Conservation (phyloP, 805 yeast genomes). For the Debaryomyces maramus region DNA sequence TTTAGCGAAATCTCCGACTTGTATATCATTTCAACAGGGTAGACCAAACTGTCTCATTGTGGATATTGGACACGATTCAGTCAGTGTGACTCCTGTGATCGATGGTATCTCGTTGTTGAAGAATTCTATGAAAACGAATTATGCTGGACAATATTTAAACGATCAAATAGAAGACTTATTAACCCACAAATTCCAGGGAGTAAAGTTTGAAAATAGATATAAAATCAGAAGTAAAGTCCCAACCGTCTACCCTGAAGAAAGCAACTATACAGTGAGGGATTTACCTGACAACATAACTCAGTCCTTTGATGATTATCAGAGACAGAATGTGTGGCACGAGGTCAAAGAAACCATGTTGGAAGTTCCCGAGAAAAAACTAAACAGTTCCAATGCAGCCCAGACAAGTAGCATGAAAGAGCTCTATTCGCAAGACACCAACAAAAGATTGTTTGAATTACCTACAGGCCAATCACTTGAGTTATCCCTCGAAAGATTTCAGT, state of each 20-base stretch:
- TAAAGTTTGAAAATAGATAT: constrained; percentile 41
- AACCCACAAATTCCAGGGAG: constrained; percentile 22
- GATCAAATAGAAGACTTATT: constrained; percentile 51
- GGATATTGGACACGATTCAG: constrained; percentile 78
- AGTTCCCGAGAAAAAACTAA: constrained; percentile 45
- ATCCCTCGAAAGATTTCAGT: constrained; percentile 56
- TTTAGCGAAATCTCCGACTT: constrained; percentile 79
- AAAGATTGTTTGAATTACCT: constrained; percentile 69
- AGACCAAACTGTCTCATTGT: constrained; percentile 84
- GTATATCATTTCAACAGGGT: constrained; percentile 86
- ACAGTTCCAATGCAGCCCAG: constrained; percentile 19
- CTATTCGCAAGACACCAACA: constrained; percentile 26
- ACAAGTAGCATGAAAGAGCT: constrained; percentile 24
- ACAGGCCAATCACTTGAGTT: constrained; percentile 68
- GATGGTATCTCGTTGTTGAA: constrained; percentile 77
- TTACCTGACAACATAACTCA: constrained; percentile 37
- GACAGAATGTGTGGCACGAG: constrained; percentile 59
- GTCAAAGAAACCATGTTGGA: constrained; percentile 72
- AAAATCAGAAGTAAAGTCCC: constrained; percentile 48
- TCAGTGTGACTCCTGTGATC: constrained; percentile 76
- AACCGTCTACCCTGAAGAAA: constrained; percentile 31
- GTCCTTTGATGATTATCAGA: constrained; percentile 58
- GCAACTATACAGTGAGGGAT: constrained; percentile 21
- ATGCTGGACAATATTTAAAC: constrained; percentile 69
- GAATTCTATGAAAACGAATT: constrained; percentile 67